Base-by-base conservation (phyloP, 805 yeast genomes). In the Aciculoconidium aculeatum region DNA sequence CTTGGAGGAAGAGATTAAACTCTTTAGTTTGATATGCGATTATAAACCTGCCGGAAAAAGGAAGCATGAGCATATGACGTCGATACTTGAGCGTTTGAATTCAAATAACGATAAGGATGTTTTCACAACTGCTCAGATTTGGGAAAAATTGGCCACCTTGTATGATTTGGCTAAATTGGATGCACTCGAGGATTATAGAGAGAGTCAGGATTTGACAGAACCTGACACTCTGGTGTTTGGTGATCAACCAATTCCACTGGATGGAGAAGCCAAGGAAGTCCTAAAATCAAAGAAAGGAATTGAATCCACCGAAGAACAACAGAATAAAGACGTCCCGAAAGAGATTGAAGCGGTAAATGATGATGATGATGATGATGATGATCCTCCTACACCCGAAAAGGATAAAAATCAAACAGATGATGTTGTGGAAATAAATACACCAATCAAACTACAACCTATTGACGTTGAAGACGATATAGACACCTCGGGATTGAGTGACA, bases 11-110 rank as follows among this genome's bases (percentile, higher is more conserved):
- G 88, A 82, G 45, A 72, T 75, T 18, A 62, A 65, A 36, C 63
- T 82, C 15, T 70, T 80, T 41, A 59, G 72, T 31, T 71, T 82
- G 28, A 63, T 79, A 1, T 74, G 85, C 40, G 76, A 71, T 42
- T 67, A 63, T 55, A 78, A 77, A 48, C 92, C 92, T 0, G 78
- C 77, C 0, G 94, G 94, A 1, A 46, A 49, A 17, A 45, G 60
- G 30, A 67, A 63, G 30, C 64, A 67, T 32, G 55, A 58, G 42
- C 60, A 70, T 36, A 51, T 71, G 57, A 50, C 49, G 19, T 44
- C 55, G 41, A 55, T 75, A 52, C 34, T 68, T 47, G 51, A 61
- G 39, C 42, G 55, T 28, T 48, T 72, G 43, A 43, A 60, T 51
- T 38, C 58, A 41, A 35, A 53, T 22, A 28, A 38, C 45, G 24